Conservation (phyloP, 441 rosid genomes). For the Jatropha multifida region DNA sequence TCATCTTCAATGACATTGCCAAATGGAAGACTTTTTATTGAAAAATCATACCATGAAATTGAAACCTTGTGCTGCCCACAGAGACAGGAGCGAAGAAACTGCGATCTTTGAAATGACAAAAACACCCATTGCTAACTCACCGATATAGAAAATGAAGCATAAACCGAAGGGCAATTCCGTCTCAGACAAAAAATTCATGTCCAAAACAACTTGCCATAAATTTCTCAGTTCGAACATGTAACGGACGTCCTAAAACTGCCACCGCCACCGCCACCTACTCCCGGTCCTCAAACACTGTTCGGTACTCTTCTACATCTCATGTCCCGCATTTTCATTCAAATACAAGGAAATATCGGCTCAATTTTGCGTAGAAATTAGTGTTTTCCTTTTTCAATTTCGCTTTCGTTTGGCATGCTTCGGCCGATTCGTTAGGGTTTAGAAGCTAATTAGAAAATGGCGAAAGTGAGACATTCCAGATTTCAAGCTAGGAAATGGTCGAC, state of each 20-base stretch:
- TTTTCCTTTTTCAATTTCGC: neutral
- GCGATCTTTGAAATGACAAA: neutral
- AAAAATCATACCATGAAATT: neutral
- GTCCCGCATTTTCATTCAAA: neutral
- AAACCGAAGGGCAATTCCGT: neutral
- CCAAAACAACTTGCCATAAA: neutral
- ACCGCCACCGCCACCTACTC: neutral
- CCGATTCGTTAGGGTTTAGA: slow-evolving; percentile 31
- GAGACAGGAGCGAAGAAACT: neutral
- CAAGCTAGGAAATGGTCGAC: slow-evolving; percentile 58
- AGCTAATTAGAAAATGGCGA: slow-evolving; percentile 44
- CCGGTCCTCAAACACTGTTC: neutral
- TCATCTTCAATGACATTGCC: neutral
- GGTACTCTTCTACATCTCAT: neutral
- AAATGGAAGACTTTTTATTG: neutral
- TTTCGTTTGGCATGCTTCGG: neutral
- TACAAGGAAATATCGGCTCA: neutral
- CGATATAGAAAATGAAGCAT: too few species aligned
- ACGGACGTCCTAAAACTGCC: neutral
- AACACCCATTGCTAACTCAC: neutral
- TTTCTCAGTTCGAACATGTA: neutral
- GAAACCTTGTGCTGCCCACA: slow-evolving; percentile 40
- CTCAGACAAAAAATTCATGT: too few species aligned
- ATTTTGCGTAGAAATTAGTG: neutral
- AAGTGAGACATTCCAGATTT: slow-evolving; percentile 50